Evolutionary conservation across 2,329 filamentous ascomycete species (phyloP).

Genomic region (Cryphonectria naterciae): DNA sequence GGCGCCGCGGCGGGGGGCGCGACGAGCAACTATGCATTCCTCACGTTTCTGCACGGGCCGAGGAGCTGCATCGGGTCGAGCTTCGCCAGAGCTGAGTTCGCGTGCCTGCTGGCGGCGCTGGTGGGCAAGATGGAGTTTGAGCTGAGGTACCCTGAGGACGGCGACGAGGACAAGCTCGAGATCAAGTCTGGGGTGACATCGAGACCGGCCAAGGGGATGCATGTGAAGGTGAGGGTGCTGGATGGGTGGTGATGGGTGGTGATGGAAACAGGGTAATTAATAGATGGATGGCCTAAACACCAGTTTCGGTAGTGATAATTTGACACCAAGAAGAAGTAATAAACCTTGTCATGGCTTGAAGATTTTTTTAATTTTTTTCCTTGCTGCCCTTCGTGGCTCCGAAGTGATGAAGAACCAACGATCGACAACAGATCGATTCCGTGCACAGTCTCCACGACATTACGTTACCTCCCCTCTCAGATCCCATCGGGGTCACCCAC

Average conservation of each 20-base stretch:
- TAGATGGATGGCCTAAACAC: background rate
- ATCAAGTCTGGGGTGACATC: constrained; percentile 74
- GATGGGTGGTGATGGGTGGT: constrained; percentile 61
- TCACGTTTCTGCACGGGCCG: constrained; percentile 87
- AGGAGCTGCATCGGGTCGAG: constrained; percentile 81
- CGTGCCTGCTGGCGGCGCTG: constrained; percentile 77
- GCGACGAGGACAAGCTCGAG: constrained; percentile 67
- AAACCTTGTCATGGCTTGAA: background rate
- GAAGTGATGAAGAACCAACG: background rate
- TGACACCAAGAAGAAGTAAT: background rate
- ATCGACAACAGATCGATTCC: background rate
- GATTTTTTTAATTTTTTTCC: no score
- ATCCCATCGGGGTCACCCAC: background rate
- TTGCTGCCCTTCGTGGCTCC: background rate
- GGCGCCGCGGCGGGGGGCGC: constrained; percentile 69
- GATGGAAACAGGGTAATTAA: background rate
- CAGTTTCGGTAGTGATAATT: background rate
- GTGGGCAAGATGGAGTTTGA: constrained; percentile 74
- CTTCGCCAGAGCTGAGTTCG: constrained; percentile 85
- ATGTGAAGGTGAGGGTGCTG: constrained; percentile 68
- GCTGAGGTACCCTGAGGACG: constrained; percentile 59
- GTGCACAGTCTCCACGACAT: background rate
- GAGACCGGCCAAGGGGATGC: constrained; percentile 72
- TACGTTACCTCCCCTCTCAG: background rate
- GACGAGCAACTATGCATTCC: constrained; percentile 73